Evolutionary conservation across 1,139 yeast species (phyloP), one percentile per base, ranked within the genome.

Genomic region (Protomyces arabidopsidicola): DNA sequence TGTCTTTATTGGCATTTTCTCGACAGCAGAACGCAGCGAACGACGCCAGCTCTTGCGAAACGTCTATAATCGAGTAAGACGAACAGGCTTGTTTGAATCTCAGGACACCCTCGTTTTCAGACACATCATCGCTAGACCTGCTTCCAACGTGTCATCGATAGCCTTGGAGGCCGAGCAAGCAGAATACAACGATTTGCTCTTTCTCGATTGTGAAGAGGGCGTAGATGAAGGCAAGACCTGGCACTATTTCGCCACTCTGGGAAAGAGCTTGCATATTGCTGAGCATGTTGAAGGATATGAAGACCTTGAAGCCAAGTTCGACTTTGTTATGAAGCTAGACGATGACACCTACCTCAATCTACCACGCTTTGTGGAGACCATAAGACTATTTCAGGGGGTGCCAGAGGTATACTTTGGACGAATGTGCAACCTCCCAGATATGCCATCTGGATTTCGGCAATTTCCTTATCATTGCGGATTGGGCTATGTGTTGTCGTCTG

Each of bases 401-500:
- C 27, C 42, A 1, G 55, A 50, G 20, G 45, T 57, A 10, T 57
- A 57, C 27, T 50, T 18, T 36, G 61, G 61, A 12, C 22, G 61
- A 20, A 39, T 50, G 18, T 57, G 61, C 45, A 27, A 31, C 31
- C 34, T 34, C 6, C 31, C 35, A 8, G 45, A 22, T 8, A 36
- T 57, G 34, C 42, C 42, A 5, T 35, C 45, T 5, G 16, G 16
- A 8, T 22, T 45, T 16, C 61, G 34, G 16, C 50, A 51, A 4
- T 57, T 48, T 9, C 61, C 61, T 5, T 57, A 57, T 42, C 45
- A 42, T 50, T 57, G 61, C 16, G 61, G 61, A 18, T 27, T 57
- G 12, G 24, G 42, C 34, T 57, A 57, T 22, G 38, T 20, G 5
- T 22, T 57, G 6, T 57, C 61, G n/a, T 16, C 48, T 18, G 61